Evolutionary conservation across 2,329 filamentous ascomycete genomes (phyloP).

Genomic region (Macroventuria anomochaeta): DNA sequence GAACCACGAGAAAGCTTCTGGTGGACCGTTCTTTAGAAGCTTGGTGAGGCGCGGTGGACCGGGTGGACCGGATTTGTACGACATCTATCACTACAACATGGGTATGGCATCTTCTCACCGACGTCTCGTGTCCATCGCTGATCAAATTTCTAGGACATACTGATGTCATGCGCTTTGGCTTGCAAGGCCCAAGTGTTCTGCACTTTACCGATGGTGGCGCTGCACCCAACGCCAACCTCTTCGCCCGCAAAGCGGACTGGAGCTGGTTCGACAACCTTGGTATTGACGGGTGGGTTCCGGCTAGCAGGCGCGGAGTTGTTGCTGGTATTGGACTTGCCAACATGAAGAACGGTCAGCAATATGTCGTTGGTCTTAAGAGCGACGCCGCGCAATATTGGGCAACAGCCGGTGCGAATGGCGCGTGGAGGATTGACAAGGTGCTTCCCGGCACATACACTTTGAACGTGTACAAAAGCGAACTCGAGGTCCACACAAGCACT

Average conservation of each 20-base stretch:
- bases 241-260: slow-evolving; percentile 33
- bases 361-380: slow-evolving; percentile 50
- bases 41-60: slow-evolving; percentile 47
- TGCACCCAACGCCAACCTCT: slow-evolving; percentile 44
- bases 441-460: slow-evolving; percentile 69
- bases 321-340: slow-evolving; percentile 42
- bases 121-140: not conserved
- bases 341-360: slow-evolving; percentile 50
- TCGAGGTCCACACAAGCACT: slow-evolving; percentile 44
- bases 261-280: slow-evolving; percentile 31
- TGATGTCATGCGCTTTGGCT: slow-evolving; percentile 51
- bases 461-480: slow-evolving; percentile 62
- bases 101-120: slow-evolving; percentile 24
- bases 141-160: slow-evolving; percentile 40
- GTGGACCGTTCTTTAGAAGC: slow-evolving; percentile 50
- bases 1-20: slow-evolving; percentile 53
- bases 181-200: slow-evolving; percentile 52
- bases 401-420: slow-evolving; percentile 31
- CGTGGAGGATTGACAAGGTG: slow-evolving; percentile 67
- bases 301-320: slow-evolving; percentile 26
- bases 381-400: slow-evolving; percentile 50
- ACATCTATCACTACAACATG: slow-evolving; percentile 56
- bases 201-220: slow-evolving; percentile 50
- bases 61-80: slow-evolving; percentile 51
- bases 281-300: slow-evolving; percentile 32